Evolutionary conservation across 1,139 yeast genomes (phyloP).

Genomic region (Pneumocystis canis): DNA sequence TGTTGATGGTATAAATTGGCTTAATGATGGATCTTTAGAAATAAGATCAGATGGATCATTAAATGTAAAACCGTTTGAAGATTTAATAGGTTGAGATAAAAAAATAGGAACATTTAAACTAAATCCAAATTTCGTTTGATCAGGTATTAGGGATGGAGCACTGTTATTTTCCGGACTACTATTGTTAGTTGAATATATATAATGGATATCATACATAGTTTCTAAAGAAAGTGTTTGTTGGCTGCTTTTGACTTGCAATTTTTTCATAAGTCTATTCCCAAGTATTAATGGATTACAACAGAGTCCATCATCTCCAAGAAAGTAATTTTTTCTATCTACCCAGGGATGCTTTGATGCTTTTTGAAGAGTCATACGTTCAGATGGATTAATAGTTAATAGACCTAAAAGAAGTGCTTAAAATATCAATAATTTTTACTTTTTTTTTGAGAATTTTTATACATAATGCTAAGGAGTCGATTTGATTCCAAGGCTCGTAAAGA

Average conservation of each 20-base stretch:
- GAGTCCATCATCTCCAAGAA: conserved; percentile 30
- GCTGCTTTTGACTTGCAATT: conserved; percentile 21
- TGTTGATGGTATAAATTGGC: conserved; percentile 31
- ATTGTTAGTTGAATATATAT: conserved; percentile 17
- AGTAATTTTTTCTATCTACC: conserved; percentile 31
- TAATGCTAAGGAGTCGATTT: conserved; percentile 33
- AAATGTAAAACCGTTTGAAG: not conserved
- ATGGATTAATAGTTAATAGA: conserved; percentile 35
- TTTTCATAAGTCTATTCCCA: conserved; percentile 36
- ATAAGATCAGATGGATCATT: conserved; percentile 25
- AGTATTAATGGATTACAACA: conserved; percentile 39
- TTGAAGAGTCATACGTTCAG: conserved; percentile 29
- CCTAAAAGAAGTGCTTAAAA: conserved; percentile 33
- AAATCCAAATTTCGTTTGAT: not conserved
- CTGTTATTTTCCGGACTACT: conserved; percentile 11
- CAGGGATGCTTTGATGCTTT: conserved; percentile 38
- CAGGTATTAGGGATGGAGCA: conserved; percentile 1
- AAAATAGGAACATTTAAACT: conserved; percentile 2
- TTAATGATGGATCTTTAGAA: conserved; percentile 35
- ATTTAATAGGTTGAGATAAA: conserved; percentile 2
- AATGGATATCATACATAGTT: conserved; percentile 14
- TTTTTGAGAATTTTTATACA: not conserved
- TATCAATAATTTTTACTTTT: not conserved
- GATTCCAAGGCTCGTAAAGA: conserved; percentile 36
- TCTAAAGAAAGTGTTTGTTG: conserved; percentile 8